These are phyloP conservation scores for Cryptococcus sp. DNA, from an alignment of 1,284 basidiomycete genomes.

Conservation along the genomic window DNA sequence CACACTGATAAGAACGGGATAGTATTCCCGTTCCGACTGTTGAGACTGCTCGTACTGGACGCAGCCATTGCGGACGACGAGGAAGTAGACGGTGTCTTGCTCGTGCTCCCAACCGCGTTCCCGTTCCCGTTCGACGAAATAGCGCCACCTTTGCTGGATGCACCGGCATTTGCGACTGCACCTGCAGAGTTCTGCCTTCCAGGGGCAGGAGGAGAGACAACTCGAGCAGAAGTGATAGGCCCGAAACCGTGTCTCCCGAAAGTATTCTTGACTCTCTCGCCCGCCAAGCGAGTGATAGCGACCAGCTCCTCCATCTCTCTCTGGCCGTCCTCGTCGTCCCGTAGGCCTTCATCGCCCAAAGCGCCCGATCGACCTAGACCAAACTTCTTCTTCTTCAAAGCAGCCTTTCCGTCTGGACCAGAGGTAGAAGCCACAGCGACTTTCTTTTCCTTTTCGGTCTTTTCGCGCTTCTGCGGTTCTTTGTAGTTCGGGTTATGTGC, in stretches of 20 bases:
- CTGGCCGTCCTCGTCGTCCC: slow-evolving; percentile 75
- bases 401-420: slow-evolving; percentile 8
- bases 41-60: background rate
- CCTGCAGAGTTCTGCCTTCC: background rate
- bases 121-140: background rate
- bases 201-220: background rate
- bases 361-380: slow-evolving; percentile 56
- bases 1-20: slow-evolving; percentile 24
- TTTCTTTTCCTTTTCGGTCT: slow-evolving; percentile 27
- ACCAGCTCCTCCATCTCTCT: slow-evolving; percentile 65
- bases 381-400: slow-evolving; percentile 43
- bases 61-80: no score
- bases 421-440: slow-evolving; percentile 9
- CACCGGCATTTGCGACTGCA: background rate
- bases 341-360: slow-evolving; percentile 56
- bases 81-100: no score
- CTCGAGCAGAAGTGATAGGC: no score
- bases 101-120: background rate
- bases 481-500: slow-evolving; percentile 90
- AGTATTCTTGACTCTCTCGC: slow-evolving; percentile 47
- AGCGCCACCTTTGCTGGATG: background rate
- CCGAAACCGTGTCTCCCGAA: background rate
- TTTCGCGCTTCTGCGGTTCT: slow-evolving; percentile 79
- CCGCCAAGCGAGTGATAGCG: slow-evolving; percentile 60
- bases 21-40: background rate